These are phyloP conservation scores for Serendipita sp. DNA, from an alignment of 768 basidiomycete species.

Conservation along the genomic window DNA sequence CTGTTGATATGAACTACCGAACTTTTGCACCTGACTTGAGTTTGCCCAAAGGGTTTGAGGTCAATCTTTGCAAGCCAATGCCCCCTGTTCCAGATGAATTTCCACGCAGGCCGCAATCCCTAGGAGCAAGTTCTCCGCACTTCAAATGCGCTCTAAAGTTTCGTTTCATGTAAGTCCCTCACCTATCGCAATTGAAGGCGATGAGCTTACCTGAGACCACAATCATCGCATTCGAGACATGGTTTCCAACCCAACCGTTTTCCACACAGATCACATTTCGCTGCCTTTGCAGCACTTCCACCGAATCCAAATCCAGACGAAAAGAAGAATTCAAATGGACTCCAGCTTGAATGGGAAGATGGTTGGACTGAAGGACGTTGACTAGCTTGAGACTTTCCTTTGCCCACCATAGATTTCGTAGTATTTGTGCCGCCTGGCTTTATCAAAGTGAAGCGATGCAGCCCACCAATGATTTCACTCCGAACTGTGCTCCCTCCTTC, in stretches of 20 bases:
- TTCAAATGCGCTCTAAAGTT: conserved; percentile 58
- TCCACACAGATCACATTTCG: conserved; percentile 67
- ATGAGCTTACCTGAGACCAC: conserved; percentile 45
- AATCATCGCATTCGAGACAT: conserved; percentile 77
- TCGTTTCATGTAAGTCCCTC: conserved; percentile 4
- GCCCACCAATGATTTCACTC: conserved; percentile 11
- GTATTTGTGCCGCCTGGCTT: conserved; percentile 41
- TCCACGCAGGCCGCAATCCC: conserved; percentile 49
- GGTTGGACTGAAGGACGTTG: conserved; percentile 20
- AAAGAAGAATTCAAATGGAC: conserved; percentile 65
- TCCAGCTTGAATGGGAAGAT: conserved; percentile 32
- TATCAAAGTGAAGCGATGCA: conserved; percentile 77
- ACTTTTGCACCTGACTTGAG: neutral
- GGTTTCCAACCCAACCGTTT: conserved; percentile 82
- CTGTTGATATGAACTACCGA: neutral
- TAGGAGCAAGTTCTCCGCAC: conserved; percentile 69
- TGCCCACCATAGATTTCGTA: neutral
- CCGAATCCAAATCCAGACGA: conserved; percentile 41
- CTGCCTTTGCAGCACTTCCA: conserved; percentile 11
- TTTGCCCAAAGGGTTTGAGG: neutral
- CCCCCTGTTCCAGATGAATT: neutral
- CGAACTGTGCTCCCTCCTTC: conserved; percentile 60
- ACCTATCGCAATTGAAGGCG: neutral
- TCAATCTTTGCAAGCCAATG: neutral
- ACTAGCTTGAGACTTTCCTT: neutral